phyloP scores from a whole-genome alignment of 805 yeast species.

The Cyberlindnera xishuangbannaensis region DNA sequence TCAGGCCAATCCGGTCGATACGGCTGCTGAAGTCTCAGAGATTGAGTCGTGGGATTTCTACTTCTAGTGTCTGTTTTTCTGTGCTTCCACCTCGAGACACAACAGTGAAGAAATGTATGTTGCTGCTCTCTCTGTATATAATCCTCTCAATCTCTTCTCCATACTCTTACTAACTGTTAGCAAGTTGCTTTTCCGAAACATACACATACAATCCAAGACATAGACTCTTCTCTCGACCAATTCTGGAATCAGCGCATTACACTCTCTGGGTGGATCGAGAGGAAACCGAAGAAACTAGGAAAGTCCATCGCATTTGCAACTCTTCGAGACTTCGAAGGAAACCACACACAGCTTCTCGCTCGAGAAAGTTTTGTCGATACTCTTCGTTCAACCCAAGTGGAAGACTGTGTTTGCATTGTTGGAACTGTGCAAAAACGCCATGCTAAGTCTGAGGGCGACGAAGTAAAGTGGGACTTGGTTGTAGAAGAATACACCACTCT shows the following conservation, averaged over 20 bases:
- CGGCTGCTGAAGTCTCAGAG: too few species aligned
- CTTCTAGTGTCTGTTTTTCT: too few species aligned
- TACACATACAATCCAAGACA: conserved; percentile 16
- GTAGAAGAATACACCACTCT: conserved; percentile 47
- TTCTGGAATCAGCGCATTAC: conserved; percentile 31
- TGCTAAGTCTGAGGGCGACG: conserved; percentile 15
- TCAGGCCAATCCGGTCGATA: too few species aligned
- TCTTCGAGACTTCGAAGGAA: conserved; percentile 70
- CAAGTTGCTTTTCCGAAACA: conserved; percentile 21
- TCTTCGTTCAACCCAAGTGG: conserved; percentile 50
- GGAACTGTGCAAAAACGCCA: conserved; percentile 44
- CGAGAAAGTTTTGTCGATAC: conserved; percentile 32
- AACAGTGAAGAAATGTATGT: conserved; percentile 9
- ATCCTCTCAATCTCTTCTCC: too few species aligned
- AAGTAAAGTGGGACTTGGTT: conserved; percentile 49
- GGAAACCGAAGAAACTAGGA: conserved; percentile 65
- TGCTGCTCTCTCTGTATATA: too few species aligned
- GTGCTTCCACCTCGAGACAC: conserved; percentile 9
- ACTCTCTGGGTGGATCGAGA: conserved; percentile 80
- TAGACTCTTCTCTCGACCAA: conserved; percentile 1
- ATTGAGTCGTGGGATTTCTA: too few species aligned
- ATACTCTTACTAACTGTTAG: too few species aligned
- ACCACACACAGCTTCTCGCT: conserved; percentile 50
- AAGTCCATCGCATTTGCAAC: conserved; percentile 63
- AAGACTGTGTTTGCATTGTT: conserved; percentile 64